Percentiles rank a stretch among this genome's conserved stretches.
Conservation (phyloP, 2,329 filamentous ascomycete genomes). For the Fusarium mundagurra region DNA sequence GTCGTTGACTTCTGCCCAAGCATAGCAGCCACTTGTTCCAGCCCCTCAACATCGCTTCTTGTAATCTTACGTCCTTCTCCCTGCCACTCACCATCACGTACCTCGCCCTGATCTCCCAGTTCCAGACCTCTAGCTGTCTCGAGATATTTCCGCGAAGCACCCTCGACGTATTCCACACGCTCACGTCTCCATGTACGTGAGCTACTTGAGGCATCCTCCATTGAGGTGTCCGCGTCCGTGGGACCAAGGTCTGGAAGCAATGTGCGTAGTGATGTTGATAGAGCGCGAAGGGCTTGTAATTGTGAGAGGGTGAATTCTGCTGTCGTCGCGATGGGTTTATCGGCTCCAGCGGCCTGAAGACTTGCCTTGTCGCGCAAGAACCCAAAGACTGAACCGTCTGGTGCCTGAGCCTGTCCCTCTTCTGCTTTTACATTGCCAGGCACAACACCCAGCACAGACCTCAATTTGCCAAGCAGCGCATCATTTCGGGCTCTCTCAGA, state of each 20-base stretch:
- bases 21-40: slow-evolving; percentile 62
- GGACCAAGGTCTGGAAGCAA: slow-evolving; percentile 70
- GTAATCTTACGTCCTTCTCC: slow-evolving; percentile 61
- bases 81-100: slow-evolving; percentile 73
- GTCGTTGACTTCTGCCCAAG: slow-evolving; percentile 47
- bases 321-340: slow-evolving; percentile 73
- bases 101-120: slow-evolving; percentile 67
- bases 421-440: slow-evolving; percentile 44
- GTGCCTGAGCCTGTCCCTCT: slow-evolving; percentile 20
- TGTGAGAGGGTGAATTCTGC: slow-evolving; percentile 84
- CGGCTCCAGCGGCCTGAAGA: slow-evolving; percentile 60
- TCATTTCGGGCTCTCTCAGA: slow-evolving; percentile 79
- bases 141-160: slow-evolving; percentile 78
- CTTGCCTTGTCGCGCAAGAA: slow-evolving; percentile 66
- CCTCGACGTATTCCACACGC: slow-evolving; percentile 84
- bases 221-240: slow-evolving; percentile 46
- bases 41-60: slow-evolving; percentile 64
- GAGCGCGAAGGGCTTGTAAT: slow-evolving; percentile 77
- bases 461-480: slow-evolving; percentile 72
- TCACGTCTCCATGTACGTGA: slow-evolving; percentile 72
- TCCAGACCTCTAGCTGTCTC: slow-evolving; percentile 76
- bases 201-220: slow-evolving; percentile 45
- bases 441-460: slow-evolving; percentile 51
- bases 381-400: slow-evolving; percentile 54
- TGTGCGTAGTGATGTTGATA: slow-evolving; percentile 68